Evolutionary conservation across 495 filamentous ascomycete species (phyloP).

Genomic region (Cercophora scortea): DNA sequence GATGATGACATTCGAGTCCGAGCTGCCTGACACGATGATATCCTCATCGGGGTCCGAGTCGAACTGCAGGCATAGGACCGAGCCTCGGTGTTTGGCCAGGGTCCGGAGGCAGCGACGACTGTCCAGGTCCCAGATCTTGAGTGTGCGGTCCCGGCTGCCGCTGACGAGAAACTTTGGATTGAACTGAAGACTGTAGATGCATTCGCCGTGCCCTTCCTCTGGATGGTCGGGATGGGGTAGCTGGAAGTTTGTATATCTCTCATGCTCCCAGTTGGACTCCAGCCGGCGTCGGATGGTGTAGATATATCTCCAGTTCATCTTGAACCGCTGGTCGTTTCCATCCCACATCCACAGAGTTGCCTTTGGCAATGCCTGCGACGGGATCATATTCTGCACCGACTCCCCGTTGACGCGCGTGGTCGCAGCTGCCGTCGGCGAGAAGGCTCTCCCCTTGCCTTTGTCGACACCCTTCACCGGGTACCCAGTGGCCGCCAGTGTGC

Average conservation of each 20-base stretch:
- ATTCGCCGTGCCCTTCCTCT: constrained; percentile 82
- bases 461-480: constrained; percentile 8
- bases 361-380: constrained; percentile 19
- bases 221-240: constrained; percentile 75
- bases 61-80: constrained; percentile 92
- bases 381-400: constrained; percentile 4
- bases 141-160: constrained; percentile 79
- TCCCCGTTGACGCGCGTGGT: not conserved
- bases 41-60: constrained; percentile 88
- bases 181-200: constrained; percentile 92
- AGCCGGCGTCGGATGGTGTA: constrained; percentile 81
- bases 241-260: constrained; percentile 76
- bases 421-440: not conserved
- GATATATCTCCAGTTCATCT: constrained; percentile 75
- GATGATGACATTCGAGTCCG: constrained; percentile 79
- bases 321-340: constrained; percentile 34
- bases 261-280: constrained; percentile 86
- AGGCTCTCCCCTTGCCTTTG: constrained; percentile 27
- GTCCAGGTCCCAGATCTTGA: constrained; percentile 86
- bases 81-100: constrained; percentile 69
- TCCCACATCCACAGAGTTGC: constrained; percentile 38
- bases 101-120: constrained; percentile 71
- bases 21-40: constrained; percentile 87
- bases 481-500: constrained; percentile 3
- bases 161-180: constrained; percentile 81